phyloP scores from a whole-genome alignment of 148 eudicot species.

The Rhododendron williamsianum region DNA sequence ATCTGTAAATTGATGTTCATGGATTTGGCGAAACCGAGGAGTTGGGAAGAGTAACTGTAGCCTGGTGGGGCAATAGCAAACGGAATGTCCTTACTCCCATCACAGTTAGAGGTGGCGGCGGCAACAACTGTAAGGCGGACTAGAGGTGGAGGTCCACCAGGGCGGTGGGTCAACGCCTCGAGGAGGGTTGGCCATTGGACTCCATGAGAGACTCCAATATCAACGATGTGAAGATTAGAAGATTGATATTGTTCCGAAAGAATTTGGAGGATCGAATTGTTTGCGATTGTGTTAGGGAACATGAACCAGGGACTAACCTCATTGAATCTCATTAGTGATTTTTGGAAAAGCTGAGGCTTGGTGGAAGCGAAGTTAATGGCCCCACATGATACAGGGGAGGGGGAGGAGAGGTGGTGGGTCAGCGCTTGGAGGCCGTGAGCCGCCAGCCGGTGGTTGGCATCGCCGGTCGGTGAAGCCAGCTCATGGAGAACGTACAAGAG shows the following conservation, averaged over 20 bases:
- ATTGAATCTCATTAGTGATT: conserved; percentile 35
- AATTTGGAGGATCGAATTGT: conserved; percentile 40
- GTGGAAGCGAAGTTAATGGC: conserved; percentile 27
- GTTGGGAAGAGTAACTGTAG: conserved; percentile 28
- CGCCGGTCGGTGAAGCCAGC: conserved; percentile 38
- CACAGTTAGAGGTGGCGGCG: conserved; percentile 7
- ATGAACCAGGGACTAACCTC: conserved; percentile 50
- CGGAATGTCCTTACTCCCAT: conserved; percentile 22
- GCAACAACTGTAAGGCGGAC: conserved; percentile 43
- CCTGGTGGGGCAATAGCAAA: conserved; percentile 35
- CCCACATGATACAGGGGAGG: conserved; percentile 9
- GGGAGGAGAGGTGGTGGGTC: conserved; percentile 26
- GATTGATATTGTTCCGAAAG: conserved; percentile 21
- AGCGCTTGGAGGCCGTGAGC: conserved; percentile 40
- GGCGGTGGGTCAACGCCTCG: conserved; percentile 33
- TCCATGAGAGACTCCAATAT: conserved; percentile 56
- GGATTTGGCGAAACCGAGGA: conserved; percentile 32
- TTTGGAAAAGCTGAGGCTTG: conserved; percentile 29
- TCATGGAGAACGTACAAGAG: conserved; percentile 42
- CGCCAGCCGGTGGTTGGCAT: conserved; percentile 46
- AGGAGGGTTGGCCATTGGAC: conserved; percentile 52
- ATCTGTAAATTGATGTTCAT: conserved; percentile 39
- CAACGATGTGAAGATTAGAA: conserved; percentile 37
- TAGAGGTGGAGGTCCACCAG: conserved; percentile 46
- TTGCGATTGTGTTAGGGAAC: conserved; percentile 48